Percentiles rank a stretch among this genome's conserved stretches.
Conservation (phyloP, 805 yeast genomes). For the Komagataella pseudopastoris region DNA sequence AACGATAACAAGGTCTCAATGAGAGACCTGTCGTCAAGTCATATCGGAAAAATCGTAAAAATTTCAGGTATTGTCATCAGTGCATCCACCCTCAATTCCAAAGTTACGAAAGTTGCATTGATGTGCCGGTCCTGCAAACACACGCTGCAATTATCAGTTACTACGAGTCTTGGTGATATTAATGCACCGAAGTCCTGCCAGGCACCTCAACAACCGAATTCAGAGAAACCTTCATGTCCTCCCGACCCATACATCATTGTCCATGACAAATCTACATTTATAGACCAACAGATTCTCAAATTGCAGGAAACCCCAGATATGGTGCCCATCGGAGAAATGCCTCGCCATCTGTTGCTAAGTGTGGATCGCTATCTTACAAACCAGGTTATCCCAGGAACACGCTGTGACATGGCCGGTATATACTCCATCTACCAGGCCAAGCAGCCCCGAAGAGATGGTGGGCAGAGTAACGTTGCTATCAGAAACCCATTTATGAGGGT, state of each 20-base stretch:
- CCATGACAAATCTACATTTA: slow-evolving; percentile 86
- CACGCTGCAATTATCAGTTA: slow-evolving; percentile 47
- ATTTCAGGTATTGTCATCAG: slow-evolving; percentile 89
- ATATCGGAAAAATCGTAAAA: slow-evolving; percentile 80
- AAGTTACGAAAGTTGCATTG: slow-evolving; percentile 73
- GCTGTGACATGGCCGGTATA: slow-evolving; percentile 85
- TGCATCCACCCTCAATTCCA: slow-evolving; percentile 76
- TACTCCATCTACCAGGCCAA: slow-evolving; percentile 82
- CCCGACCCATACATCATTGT: slow-evolving; percentile 86
- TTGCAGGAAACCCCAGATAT: slow-evolving; percentile 96
- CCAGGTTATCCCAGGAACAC: slow-evolving; percentile 85
- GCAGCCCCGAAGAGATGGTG: slow-evolving; percentile 29
- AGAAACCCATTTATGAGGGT: slow-evolving; percentile 85
- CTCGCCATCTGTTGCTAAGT: slow-evolving; percentile 78
- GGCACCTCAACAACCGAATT: slow-evolving; percentile 36
- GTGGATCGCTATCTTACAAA: slow-evolving; percentile 86
- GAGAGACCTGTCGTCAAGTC: slow-evolving; percentile 74
- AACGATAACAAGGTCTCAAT: slow-evolving; percentile 61
- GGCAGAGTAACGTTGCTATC: slow-evolving; percentile 63
- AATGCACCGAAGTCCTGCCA: slow-evolving; percentile 57
- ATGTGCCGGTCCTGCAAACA: slow-evolving; percentile 86
- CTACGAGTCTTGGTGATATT: slow-evolving; percentile 59
- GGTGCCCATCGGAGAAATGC: slow-evolving; percentile 99
- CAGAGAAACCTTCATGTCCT: slow-evolving; percentile 55
- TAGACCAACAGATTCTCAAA: slow-evolving; percentile 89